phyloP scores from a whole-genome alignment of 495 filamentous ascomycete species.

The Rostrohypoxylon terebratum region DNA sequence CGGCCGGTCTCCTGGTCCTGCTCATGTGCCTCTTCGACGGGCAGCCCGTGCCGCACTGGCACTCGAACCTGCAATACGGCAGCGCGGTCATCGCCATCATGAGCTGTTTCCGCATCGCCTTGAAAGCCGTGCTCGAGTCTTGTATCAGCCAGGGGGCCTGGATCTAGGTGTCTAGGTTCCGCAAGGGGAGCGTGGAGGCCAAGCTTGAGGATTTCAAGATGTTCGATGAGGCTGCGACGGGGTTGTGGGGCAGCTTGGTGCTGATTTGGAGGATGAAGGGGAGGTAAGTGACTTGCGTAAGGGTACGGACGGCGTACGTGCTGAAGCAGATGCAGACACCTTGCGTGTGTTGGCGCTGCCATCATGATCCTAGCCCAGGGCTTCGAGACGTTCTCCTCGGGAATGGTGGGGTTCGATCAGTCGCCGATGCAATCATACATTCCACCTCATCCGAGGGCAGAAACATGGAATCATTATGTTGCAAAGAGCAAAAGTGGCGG shows the following conservation, averaged over 20 bases:
- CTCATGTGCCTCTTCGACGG: conserved; percentile 50
- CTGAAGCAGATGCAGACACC: conserved; percentile 40
- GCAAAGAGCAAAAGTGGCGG: conserved; percentile 37
- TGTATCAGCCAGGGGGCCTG: conserved; percentile 54
- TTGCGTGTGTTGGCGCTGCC: conserved; percentile 52
- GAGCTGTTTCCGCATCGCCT: conserved; percentile 49
- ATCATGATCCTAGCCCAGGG: conserved; percentile 52
- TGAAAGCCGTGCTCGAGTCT: conserved; percentile 51
- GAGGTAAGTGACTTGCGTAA: conserved; percentile 20
- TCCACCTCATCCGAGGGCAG: conserved; percentile 34
- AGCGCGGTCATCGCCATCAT: conserved; percentile 53
- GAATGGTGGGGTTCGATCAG: conserved; percentile 55
- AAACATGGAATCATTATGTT: conserved; percentile 51
- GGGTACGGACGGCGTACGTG: no score
- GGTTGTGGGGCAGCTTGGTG: conserved; percentile 48
- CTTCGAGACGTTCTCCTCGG: conserved; percentile 54
- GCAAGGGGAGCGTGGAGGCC: conserved; percentile 46
- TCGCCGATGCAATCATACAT: conserved; percentile 21
- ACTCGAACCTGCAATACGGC: conserved; percentile 44
- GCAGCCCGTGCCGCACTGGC: conserved; percentile 46
- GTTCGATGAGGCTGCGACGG: conserved; percentile 54
- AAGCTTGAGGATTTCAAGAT: conserved; percentile 52
- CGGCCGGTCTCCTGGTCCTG: conserved; percentile 36
- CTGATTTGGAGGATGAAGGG: conserved; percentile 53
- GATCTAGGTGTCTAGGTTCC: conserved; percentile 52